Percentiles rank a stretch among this genome's conserved stretches.
These are phyloP conservation scores for Postia placenta DNA, from an alignment of 768 basidiomycete genomes.

Conservation along the genomic window DNA sequence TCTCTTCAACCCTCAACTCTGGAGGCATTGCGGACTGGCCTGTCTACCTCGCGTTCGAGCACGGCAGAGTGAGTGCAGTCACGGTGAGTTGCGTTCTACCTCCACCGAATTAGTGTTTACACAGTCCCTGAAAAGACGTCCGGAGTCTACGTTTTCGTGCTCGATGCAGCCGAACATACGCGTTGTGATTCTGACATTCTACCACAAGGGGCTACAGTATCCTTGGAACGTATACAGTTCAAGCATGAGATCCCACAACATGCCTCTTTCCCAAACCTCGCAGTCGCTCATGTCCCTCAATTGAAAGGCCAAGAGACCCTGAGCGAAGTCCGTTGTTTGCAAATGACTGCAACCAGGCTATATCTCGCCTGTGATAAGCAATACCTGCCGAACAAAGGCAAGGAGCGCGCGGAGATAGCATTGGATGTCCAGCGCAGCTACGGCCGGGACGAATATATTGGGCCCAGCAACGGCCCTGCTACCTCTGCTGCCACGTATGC, in stretches of 20 bases:
- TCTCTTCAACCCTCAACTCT: not conserved
- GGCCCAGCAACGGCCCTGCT: not conserved
- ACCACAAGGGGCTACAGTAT: too few relatives aligned
- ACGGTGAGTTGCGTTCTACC: constrained; percentile 19
- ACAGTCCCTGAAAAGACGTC: constrained; percentile 12
- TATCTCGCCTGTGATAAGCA: constrained; percentile 17
- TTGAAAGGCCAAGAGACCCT: constrained; percentile 6
- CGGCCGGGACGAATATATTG: not conserved
- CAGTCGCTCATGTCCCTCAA: constrained; percentile 9
- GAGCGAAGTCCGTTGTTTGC: constrained; percentile 19
- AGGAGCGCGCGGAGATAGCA: not conserved
- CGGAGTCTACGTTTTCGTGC: constrained; percentile 20
- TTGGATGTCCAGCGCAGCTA: not conserved
- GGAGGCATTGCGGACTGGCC: constrained; percentile 2
- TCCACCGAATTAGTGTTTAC: not conserved
- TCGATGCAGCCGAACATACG: constrained; percentile 15
- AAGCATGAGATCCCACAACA: constrained; percentile 4
- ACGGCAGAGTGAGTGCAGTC: constrained; percentile 19
- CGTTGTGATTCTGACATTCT: constrained; percentile 9
- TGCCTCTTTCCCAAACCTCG: constrained; percentile 13
- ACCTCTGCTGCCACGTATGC: not conserved
- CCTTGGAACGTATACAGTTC: constrained; percentile 3
- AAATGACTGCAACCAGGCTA: constrained; percentile 23
- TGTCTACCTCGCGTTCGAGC: constrained; percentile 25
- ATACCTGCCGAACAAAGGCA: not conserved